phyloP scores from a whole-genome alignment of 768 basidiomycete species.

The Suillus plorans region DNA sequence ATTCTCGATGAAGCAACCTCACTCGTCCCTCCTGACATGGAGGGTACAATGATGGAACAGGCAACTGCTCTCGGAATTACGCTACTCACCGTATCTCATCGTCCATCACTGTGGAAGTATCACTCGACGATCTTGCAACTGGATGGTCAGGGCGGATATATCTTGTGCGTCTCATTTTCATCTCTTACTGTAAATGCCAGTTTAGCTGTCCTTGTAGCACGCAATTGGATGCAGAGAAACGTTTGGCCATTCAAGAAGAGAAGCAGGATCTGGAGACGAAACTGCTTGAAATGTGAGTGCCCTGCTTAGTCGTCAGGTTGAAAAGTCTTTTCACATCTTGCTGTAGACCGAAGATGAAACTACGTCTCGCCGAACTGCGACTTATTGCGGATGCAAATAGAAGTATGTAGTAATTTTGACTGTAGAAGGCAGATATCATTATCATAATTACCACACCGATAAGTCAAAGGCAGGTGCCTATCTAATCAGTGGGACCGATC shows the following conservation, averaged over 20 bases:
- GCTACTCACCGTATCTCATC: constrained; percentile 91
- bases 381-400: constrained; percentile 32
- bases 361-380: constrained; percentile 67
- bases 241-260: constrained; percentile 91
- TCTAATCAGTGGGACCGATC: background rate
- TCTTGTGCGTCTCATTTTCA: constrained; percentile 64
- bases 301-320: background rate
- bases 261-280: constrained; percentile 87
- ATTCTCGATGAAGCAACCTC: constrained; percentile 97
- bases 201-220: constrained; percentile 50
- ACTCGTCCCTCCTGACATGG: constrained; percentile 89
- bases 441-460: background rate
- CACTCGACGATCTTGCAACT: constrained; percentile 88
- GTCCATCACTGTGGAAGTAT: constrained; percentile 92
- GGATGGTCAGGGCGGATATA: constrained; percentile 93
- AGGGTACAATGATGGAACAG: constrained; percentile 93
- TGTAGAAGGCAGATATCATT: background rate
- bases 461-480: background rate
- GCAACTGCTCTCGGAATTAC: constrained; percentile 88
- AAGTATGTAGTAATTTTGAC: constrained; percentile 3
- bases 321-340: constrained; percentile 4
- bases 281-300: constrained; percentile 79
- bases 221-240: constrained; percentile 84
- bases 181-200: background rate
- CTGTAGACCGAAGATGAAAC: constrained; percentile 76